Percentiles rank a stretch among this genome's conserved stretches.
These are phyloP conservation scores for Acorus gramineus DNA, from an alignment of 106 monocot genomes.

Conservation along the genomic window DNA sequence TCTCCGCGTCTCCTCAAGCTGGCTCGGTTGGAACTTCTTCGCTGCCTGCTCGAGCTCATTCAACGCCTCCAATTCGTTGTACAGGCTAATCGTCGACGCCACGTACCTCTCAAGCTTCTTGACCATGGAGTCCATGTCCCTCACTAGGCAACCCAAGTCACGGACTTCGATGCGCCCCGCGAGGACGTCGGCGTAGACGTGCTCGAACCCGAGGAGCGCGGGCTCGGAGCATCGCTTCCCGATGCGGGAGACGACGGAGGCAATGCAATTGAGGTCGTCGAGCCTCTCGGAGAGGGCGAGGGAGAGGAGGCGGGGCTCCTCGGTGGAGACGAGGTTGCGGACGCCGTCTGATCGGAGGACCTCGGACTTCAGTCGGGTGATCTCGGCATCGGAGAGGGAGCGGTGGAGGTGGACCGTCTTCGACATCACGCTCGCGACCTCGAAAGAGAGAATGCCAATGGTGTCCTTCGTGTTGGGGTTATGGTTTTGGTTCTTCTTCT, in stretches of 20 bases:
- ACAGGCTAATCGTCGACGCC: conserved; percentile 15
- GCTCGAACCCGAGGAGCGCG: conserved; percentile 20
- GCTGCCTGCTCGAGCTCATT: conserved; percentile 41
- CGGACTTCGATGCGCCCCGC: conserved; percentile 17
- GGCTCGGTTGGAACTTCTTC: conserved; percentile 18
- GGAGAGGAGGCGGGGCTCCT: conserved; percentile 50
- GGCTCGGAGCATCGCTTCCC: conserved; percentile 16
- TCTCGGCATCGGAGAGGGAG: conserved; percentile 37
- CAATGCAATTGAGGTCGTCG: conserved; percentile 46
- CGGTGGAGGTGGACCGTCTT: conserved; percentile 53
- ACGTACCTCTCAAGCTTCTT: conserved; percentile 53
- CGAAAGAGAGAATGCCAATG: conserved; percentile 67
- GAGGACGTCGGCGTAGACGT: conserved; percentile 48
- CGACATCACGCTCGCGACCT: conserved; percentile 58
- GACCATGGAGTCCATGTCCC: conserved; percentile 29
- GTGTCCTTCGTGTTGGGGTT: no score
- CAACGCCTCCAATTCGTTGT: conserved; percentile 53
- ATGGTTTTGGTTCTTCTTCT: no score
- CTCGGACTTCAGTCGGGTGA: conserved; percentile 31
- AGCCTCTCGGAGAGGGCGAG: conserved; percentile 62
- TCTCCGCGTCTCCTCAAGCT: conserved; percentile 5
- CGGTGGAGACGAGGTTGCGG: conserved; percentile 58
- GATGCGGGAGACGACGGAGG: conserved; percentile 38
- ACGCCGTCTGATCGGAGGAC: conserved; percentile 65
- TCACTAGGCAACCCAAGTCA: conserved; percentile 9